These are phyloP conservation scores for Mycosphaerella sp. DNA, from an alignment of 2,329 filamentous ascomycete genomes.

Conservation along the genomic window DNA sequence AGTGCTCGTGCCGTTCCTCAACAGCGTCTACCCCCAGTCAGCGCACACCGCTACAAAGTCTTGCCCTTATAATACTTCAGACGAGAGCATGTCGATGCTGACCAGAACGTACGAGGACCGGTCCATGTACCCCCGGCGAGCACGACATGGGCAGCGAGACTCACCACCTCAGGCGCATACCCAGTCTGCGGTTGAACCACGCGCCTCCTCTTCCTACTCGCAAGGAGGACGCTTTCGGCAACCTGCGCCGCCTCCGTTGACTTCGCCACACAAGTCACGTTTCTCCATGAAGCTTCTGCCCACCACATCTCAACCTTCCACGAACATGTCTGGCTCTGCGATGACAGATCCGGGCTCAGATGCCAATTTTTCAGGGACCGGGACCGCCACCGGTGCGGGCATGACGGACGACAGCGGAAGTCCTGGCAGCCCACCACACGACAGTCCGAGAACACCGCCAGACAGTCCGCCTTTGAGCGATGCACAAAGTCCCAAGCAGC, in stretches of 20 bases:
- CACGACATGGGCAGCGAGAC: slow-evolving; percentile 28
- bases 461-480: slow-evolving; percentile 58
- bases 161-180: slow-evolving; percentile 29
- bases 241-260: slow-evolving; percentile 32
- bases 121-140: slow-evolving; percentile 19
- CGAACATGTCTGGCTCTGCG: slow-evolving; percentile 14
- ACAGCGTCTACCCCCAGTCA: slow-evolving; percentile 52
- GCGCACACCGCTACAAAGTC: slow-evolving; percentile 39
- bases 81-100: slow-evolving; percentile 24
- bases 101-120: slow-evolving; percentile 40
- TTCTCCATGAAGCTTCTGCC: slow-evolving; percentile 33
- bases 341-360: slow-evolving; percentile 22
- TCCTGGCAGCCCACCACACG: slow-evolving; percentile 46
- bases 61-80: slow-evolving; percentile 40
- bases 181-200: slow-evolving; percentile 27
- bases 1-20: slow-evolving; percentile 84
- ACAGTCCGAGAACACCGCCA: slow-evolving; percentile 65
- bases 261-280: slow-evolving; percentile 29
- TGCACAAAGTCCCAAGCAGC: slow-evolving; percentile 27
- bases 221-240: slow-evolving; percentile 24
- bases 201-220: slow-evolving; percentile 25
- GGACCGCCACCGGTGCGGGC: slow-evolving; percentile 36
- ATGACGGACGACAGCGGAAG: slow-evolving; percentile 61
- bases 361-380: slow-evolving; percentile 25
- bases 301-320: slow-evolving; percentile 29